These are phyloP conservation scores for Gossypium arboreum DNA, from an alignment of 345 rosid genomes.

Conservation along the genomic window DNA sequence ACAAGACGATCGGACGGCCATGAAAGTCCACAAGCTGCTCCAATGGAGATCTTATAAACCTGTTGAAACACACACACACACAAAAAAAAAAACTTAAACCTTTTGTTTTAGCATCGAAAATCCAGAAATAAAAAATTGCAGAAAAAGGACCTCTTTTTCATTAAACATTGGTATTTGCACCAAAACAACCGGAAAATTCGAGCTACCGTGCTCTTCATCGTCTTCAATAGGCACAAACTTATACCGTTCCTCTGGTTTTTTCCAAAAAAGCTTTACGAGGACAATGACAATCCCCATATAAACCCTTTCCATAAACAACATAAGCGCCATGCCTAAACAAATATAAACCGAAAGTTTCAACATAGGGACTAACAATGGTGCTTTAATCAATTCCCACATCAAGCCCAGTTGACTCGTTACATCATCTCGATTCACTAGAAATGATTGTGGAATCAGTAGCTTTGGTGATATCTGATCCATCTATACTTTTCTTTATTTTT, in stretches of 20 bases:
- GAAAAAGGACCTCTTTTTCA: conserved; percentile 54
- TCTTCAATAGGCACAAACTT: conserved; percentile 69
- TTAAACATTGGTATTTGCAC: conserved; percentile 99
- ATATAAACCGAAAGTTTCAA: conserved; percentile 58
- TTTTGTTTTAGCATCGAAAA: no score
- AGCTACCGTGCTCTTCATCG: conserved; percentile 67
- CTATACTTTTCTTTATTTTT: background rate
- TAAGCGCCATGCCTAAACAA: conserved; percentile 72
- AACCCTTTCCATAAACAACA: conserved; percentile 81
- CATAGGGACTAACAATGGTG: conserved; percentile 91
- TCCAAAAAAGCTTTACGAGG: conserved; percentile 88
- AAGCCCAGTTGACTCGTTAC: conserved; percentile 61
- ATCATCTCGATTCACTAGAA: conserved; percentile 59
- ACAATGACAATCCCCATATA: conserved; percentile 96
- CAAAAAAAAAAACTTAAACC: no score
- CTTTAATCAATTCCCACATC: conserved; percentile 88
- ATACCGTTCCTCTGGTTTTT: conserved; percentile 81
- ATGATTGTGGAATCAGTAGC: conserved; percentile 64
- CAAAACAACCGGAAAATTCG: conserved; percentile 76
- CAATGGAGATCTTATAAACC: conserved; percentile 98
- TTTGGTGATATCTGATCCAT: conserved; percentile 67
- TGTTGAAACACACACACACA: conserved; percentile 19
- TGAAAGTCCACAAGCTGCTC: conserved; percentile 90
- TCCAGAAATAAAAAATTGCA: no score
- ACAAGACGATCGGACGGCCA: conserved; percentile 99